Evolutionary conservation across 306 rosid species (phyloP).

Genomic region (Parietaria judaica): DNA sequence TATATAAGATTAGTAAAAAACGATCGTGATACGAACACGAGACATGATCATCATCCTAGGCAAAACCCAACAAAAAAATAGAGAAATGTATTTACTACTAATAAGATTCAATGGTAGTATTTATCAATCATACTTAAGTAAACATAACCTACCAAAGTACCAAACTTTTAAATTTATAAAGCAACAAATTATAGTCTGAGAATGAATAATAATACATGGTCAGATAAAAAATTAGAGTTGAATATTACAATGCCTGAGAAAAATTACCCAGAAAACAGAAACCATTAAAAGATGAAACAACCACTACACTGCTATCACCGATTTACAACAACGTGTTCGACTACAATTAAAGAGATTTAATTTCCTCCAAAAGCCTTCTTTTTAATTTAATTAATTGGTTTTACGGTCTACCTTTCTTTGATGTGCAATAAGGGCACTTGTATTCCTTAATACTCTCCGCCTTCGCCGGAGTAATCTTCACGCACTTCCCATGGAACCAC

Average conservation of each 20-base stretch:
- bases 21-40: too few species aligned
- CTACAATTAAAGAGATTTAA: slow-evolving; percentile 4
- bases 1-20: too few species aligned
- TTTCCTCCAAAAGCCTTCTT: slow-evolving; percentile 1
- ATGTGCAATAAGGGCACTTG: slow-evolving; percentile 52
- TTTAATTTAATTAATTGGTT: background rate
- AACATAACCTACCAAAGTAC: too few species aligned
- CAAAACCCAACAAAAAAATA: too few species aligned
- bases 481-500: slow-evolving; percentile 59
- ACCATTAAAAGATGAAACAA: background rate
- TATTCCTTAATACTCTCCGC: slow-evolving; percentile 45
- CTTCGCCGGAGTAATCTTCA: slow-evolving; percentile 54
- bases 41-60: too few species aligned
- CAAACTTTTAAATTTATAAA: too few species aligned
- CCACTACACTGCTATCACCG: slow-evolving; percentile 12
- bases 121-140: too few species aligned
- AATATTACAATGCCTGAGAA: too few species aligned
- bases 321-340: slow-evolving; percentile 7
- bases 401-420: slow-evolving; percentile 35
- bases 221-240: background rate
- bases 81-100: too few species aligned
- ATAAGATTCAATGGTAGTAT: too few species aligned
- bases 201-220: background rate
- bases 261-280: too few species aligned
- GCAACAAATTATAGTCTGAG: background rate